Percentiles rank a stretch among this genome's conserved stretches.
These are phyloP conservation scores for Lachnellula suecica DNA, from an alignment of 2,329 filamentous ascomycete species.

Conservation along the genomic window DNA sequence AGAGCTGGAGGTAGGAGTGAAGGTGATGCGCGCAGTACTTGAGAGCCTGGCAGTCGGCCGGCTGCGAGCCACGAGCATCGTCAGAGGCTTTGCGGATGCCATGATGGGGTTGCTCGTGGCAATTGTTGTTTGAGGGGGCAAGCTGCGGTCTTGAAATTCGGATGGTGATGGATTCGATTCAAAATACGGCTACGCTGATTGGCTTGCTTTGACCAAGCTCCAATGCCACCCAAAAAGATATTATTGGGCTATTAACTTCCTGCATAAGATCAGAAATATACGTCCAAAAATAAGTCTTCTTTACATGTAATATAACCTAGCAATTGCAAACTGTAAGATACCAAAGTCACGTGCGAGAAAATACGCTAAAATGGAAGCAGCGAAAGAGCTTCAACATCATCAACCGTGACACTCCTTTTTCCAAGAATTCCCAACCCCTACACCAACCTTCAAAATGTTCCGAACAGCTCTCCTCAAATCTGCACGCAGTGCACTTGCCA, in stretches of 20 bases:
- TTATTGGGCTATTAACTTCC: neutral
- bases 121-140: conserved; percentile 24
- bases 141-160: conserved; percentile 12
- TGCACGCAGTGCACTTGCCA: conserved; percentile 54
- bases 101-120: conserved; percentile 33
- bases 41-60: conserved; percentile 30
- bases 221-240: conserved; percentile 14
- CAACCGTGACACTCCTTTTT: conserved; percentile 14
- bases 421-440: conserved; percentile 12
- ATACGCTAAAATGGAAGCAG: conserved; percentile 11
- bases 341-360: conserved; percentile 8
- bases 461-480: conserved; percentile 82
- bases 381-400: conserved; percentile 13
- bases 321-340: neutral
- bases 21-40: conserved; percentile 25
- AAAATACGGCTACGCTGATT: conserved; percentile 23
- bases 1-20: conserved; percentile 17
- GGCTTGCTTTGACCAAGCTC: conserved; percentile 18
- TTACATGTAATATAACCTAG: neutral
- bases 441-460: conserved; percentile 67
- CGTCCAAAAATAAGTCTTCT: neutral
- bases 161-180: conserved; percentile 6
- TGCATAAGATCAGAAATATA: no score
- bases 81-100: conserved; percentile 36
- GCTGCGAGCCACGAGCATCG: conserved; percentile 35